phyloP scores from a whole-genome alignment of 495 filamentous ascomycete genomes.

The Xylaria acuta region DNA sequence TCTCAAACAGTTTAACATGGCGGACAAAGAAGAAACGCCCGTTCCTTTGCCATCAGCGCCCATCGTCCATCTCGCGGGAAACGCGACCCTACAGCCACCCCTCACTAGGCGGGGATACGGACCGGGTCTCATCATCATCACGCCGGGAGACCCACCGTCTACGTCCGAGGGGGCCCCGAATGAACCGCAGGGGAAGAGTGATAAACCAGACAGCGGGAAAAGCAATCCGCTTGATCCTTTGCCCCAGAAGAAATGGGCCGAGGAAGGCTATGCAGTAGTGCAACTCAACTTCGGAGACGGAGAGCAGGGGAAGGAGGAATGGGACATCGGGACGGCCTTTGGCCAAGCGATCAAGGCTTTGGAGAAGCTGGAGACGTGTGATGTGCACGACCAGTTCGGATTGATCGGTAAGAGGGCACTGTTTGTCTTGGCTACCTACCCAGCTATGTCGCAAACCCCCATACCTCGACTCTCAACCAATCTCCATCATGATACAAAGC shows the following conservation, averaged over 20 bases:
- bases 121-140: constrained; percentile 59
- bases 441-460: not conserved
- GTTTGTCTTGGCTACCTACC: not conserved
- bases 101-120: constrained; percentile 62
- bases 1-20: not conserved
- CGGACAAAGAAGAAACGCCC: constrained; percentile 15
- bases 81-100: constrained; percentile 55
- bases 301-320: constrained; percentile 4
- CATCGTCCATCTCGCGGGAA: constrained; percentile 17
- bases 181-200: not conserved
- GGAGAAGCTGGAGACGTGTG: constrained; percentile 25
- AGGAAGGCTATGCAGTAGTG: constrained; percentile 62
- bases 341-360: constrained; percentile 20
- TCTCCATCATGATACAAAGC: not conserved
- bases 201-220: not conserved
- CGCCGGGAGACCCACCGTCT: constrained; percentile 17
- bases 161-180: not conserved
- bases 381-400: constrained; percentile 27
- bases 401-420: constrained; percentile 25
- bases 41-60: constrained; percentile 24
- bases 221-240: constrained; percentile 48
- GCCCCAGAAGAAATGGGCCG: constrained; percentile 63
- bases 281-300: constrained; percentile 39
- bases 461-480: not conserved
- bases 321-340: constrained; percentile 2